Evolutionary conservation across 73 alveolate species (phyloP), one percentile per base, ranked within the genome.

Genomic region (Breviolum minutum): DNA sequence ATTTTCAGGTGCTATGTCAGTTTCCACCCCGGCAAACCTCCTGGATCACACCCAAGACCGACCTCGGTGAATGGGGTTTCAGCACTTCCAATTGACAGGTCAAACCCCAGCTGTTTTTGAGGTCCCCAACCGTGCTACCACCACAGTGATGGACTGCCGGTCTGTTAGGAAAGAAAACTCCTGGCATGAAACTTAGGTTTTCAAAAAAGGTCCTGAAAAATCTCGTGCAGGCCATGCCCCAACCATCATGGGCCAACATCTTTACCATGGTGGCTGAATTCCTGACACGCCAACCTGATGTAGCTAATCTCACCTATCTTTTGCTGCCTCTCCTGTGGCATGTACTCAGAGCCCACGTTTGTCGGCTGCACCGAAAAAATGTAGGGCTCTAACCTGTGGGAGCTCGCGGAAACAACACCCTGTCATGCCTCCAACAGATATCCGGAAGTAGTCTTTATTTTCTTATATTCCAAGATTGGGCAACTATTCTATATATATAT

Each of bases 111-210:
- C 77, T 22, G 77, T 22, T 22, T 22, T 14, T 77, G n/a, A 77
- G 24, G 87, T 8, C 77, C n/a, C 62, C 63, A 30, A 61, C 95
- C 95, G 82, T n/a, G 83, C 96, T 2, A 90, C 96, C 69, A 90
- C 96, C 74, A 90, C 73, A 8, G 96, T 90, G 63, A 90, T 79
- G 54, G 96, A 32, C 24, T 70, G 87, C 63, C 96, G 96, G 76
- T 90, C 96, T 6, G 96, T 90, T 32, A 90, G 87, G 87, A 90
- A 90, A 29, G 96, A 69, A 71, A 90, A 70, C 87, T 90, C 96
- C 95, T 87, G 30, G 26, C 19, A 79, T 19, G 16, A 22, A 30
- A 62, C 0, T 0, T 13, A 6, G 71, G 12, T 32, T 82, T 30
- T 20, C 17, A n/a, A 32, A 0, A 24, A 20, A 40, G 5, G 54